Conservation (phyloP, 345 rosid species). For the Aethionema arabicum region DNA sequence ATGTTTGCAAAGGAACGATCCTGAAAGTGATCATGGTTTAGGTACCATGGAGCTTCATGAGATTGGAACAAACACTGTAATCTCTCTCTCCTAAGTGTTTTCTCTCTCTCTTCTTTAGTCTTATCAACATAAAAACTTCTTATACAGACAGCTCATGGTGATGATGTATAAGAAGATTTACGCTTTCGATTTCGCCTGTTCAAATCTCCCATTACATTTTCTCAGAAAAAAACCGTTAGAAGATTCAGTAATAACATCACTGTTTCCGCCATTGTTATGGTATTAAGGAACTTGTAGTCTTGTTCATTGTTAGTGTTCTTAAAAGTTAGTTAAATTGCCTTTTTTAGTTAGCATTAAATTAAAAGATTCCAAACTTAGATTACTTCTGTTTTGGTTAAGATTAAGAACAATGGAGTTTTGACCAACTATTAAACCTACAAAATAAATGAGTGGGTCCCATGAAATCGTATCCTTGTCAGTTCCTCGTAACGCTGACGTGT, state of each 20-base stretch:
- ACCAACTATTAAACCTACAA: conserved; percentile 8
- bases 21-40: conserved; percentile 35
- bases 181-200: conserved; percentile 26
- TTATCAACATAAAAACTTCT: conserved; percentile 15
- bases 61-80: conserved; percentile 26
- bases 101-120: not conserved
- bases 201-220: conserved; percentile 20
- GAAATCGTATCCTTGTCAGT: conserved; percentile 4
- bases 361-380: conserved; percentile 9
- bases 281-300: not conserved
- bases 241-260: conserved; percentile 18
- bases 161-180: conserved; percentile 24
- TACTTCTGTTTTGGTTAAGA: conserved; percentile 6
- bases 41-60: conserved; percentile 34
- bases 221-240: conserved; percentile 22
- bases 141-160: conserved; percentile 15
- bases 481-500: conserved; percentile 9
- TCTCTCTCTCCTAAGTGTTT: conserved; percentile 4
- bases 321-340: not conserved
- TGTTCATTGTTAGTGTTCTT: not conserved
- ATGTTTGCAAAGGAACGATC: conserved; percentile 1
- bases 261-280: conserved; percentile 13
- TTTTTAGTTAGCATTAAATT: not conserved
- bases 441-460: conserved; percentile 5
- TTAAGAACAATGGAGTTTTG: conserved; percentile 14